Evolutionary conservation across 1,139 yeast genomes (phyloP), one percentile per base, ranked within the genome.

Genomic region (Pichia norvegensis): DNA sequence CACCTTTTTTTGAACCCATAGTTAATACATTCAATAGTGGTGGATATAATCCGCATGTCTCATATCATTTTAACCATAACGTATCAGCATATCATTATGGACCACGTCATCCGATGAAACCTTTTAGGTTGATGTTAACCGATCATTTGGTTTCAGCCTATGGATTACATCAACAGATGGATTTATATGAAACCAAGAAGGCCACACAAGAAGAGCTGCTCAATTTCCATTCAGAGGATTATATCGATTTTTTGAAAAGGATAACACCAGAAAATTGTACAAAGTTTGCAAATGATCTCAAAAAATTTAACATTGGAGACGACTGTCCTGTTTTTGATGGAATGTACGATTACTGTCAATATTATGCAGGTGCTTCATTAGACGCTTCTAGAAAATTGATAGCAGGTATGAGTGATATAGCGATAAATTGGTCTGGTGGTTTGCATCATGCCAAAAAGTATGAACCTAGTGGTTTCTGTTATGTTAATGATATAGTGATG

Each of bases 311-410:
- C 64, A 96, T 92, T 33, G 97, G 97, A 41, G 97, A 90, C 62
- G 98, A 92, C 64, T 88, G 96, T 66, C 97, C 97, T 4, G 95
- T 88, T 17, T 92, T 92, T 64, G 97, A 92, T 65, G 98, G 98
- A 6, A 72, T 92, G 57, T 90, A 86, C 62, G 98, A 92, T 65
- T 92, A 85, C 64, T 88, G 97, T 65, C 87, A 95, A 38, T 86
- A 90, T 47, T 81, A 87, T 38, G 95, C 97, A 19, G 98, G 98
- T 44, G 97, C 97, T 1, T 85, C 95, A 20, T 83, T 92, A 85
- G 98, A 92, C 64, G 97, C 97, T 38, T 95, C 97, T 1, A 92
- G 96, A 7, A 77, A 96, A 51, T 73, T 92, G 55, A 87, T 88
- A 61, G 73, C 95, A 42, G 97, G 95, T 27, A 87, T 86, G 67